These are phyloP conservation scores for Suillus placidus DNA, from an alignment of 768 basidiomycete genomes.

Conservation along the genomic window DNA sequence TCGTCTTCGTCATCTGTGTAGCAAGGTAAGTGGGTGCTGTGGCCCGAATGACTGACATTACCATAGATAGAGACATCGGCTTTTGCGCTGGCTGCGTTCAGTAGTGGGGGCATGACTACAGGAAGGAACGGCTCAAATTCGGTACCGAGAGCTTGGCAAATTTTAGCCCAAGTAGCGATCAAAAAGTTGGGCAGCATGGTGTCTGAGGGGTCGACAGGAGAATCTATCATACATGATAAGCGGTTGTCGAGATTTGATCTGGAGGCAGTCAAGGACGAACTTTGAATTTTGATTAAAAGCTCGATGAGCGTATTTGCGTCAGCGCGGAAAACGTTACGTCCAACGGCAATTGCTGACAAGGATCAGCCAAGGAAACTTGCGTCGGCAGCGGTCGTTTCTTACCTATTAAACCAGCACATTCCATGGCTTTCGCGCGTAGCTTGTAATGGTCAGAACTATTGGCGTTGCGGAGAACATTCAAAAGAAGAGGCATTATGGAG, in stretches of 20 bases:
- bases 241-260: background rate
- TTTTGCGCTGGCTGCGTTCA: slow-evolving; percentile 77
- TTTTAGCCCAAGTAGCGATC: slow-evolving; percentile 86
- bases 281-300: slow-evolving; percentile 75
- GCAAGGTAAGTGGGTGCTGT: slow-evolving; percentile 5
- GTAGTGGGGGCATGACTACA: slow-evolving; percentile 78
- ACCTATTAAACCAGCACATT: slow-evolving; percentile 89
- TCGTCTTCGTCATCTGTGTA: slow-evolving; percentile 58
- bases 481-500: slow-evolving; percentile 77
- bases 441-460: slow-evolving; percentile 67
- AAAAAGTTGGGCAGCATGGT: slow-evolving; percentile 74
- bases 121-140: slow-evolving; percentile 89
- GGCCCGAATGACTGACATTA: slow-evolving; percentile 30
- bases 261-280: slow-evolving; percentile 40
- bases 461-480: slow-evolving; percentile 76
- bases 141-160: slow-evolving; percentile 81
- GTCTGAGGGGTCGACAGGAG: slow-evolving; percentile 69
- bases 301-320: slow-evolving; percentile 76
- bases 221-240: slow-evolving; percentile 44
- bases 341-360: slow-evolving; percentile 78
- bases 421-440: slow-evolving; percentile 84
- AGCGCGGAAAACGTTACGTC: slow-evolving; percentile 73
- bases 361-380: background rate
- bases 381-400: background rate
- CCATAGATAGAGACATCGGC: slow-evolving; percentile 77